These are phyloP conservation scores for Leccinum barrowsii DNA, from an alignment of 768 basidiomycete genomes.

Conservation along the genomic window DNA sequence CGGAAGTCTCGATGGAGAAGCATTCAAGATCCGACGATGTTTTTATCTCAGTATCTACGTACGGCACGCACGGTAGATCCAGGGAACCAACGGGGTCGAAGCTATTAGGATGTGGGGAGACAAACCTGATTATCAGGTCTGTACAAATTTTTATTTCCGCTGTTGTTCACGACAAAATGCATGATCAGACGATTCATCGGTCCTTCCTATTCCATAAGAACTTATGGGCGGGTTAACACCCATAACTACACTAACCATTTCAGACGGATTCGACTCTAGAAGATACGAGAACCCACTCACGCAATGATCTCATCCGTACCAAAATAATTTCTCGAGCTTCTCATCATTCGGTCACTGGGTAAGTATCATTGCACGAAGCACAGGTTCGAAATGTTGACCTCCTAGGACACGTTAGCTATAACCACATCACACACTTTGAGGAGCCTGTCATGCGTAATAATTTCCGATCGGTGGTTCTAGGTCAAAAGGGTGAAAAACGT, in stretches of 20 bases:
- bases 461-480: neutral
- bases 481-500: neutral
- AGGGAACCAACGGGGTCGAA: neutral
- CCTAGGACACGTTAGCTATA: too few species aligned
- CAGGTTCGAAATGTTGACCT: neutral
- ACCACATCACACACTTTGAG: too few species aligned
- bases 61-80: neutral
- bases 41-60: neutral
- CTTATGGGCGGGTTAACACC: conserved; percentile 1
- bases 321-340: neutral
- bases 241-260: neutral
- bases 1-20: neutral
- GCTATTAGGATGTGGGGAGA: neutral
- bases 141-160: conserved; percentile 1
- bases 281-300: neutral
- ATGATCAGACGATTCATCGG: neutral
- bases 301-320: neutral
- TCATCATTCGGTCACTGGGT: neutral
- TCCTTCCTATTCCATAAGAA: neutral
- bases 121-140: neutral
- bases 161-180: neutral
- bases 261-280: neutral
- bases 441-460: neutral
- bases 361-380: neutral
- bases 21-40: neutral